Percentiles rank a stretch among this genome's conserved stretches.
Evolutionary conservation across 75 land plant genomes (phyloP).

Genomic region (Cupressus sempervirens): DNA sequence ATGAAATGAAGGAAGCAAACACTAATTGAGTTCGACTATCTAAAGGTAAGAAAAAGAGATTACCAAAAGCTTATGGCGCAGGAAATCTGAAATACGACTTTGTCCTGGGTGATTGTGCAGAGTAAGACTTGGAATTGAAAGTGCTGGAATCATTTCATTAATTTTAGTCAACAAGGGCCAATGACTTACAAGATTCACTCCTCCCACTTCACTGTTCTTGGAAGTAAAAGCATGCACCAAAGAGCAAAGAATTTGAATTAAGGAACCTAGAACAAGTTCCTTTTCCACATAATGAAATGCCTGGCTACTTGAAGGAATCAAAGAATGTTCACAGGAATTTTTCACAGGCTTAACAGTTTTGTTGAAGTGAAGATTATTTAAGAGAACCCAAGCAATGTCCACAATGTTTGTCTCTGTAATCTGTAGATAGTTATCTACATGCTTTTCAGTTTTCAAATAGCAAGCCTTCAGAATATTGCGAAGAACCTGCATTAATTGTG

Average conservation of each 20-base stretch:
- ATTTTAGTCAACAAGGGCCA: constrained; percentile 5
- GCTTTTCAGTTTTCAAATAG: not conserved
- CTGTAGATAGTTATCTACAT: not conserved
- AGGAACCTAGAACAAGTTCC: constrained; percentile 10
- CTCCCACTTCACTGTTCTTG: not conserved
- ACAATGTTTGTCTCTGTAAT: constrained; percentile 1
- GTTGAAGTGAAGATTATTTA: not conserved
- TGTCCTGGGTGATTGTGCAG: constrained; percentile 1
- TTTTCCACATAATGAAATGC: not conserved
- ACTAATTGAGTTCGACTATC: not conserved
- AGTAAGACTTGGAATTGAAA: constrained; percentile 7
- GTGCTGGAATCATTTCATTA: constrained; percentile 4
- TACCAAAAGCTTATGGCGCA: constrained; percentile 9
- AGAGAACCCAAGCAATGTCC: constrained; percentile 5
- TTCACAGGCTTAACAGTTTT: not conserved
- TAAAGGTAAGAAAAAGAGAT: not conserved
- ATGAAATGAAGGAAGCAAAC: not conserved
- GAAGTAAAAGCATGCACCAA: constrained; percentile 6
- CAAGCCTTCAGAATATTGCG: constrained; percentile 3
- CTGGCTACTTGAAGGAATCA: not conserved
- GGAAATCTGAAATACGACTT: constrained; percentile 7
- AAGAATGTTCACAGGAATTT: not conserved
- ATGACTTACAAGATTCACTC: not conserved
- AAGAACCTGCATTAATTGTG: constrained; percentile 6
- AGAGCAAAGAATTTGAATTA: constrained; percentile 13